Conservation (phyloP, 495 filamentous ascomycete genomes). For the Amorphotheca resinae region DNA sequence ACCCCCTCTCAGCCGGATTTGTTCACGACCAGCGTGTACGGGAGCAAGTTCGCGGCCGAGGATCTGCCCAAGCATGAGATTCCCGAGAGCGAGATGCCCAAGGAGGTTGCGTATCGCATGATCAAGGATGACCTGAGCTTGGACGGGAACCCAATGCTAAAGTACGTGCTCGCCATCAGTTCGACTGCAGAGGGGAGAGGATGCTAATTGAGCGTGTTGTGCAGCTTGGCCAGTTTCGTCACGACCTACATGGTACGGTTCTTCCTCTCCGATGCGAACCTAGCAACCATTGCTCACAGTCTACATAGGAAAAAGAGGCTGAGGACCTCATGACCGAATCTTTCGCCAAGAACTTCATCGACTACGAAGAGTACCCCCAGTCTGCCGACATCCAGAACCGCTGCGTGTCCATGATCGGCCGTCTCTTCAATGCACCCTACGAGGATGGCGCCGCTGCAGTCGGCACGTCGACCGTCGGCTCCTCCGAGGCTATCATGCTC, state of each 20-base stretch:
- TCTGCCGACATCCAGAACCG: constrained; percentile 84
- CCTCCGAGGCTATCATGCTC: constrained; percentile 85
- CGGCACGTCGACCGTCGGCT: constrained; percentile 77
- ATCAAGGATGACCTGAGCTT: constrained; percentile 88
- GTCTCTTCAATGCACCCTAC: constrained; percentile 64
- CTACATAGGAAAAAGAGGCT: constrained; percentile 57
- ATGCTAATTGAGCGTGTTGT: constrained; percentile 1
- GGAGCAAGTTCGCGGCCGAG: constrained; percentile 62
- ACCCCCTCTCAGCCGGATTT: constrained; percentile 34
- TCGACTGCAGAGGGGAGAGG: background rate
- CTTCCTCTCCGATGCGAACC: background rate
- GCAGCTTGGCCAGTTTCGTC: constrained; percentile 64
- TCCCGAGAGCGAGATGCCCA: constrained; percentile 83
- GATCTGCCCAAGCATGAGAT: constrained; percentile 74
- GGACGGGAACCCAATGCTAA: constrained; percentile 81
- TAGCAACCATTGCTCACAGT: background rate
- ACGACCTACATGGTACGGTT: constrained; percentile 69
- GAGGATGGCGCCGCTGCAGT: constrained; percentile 45
- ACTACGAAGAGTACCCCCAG: constrained; percentile 87
- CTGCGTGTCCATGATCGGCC: constrained; percentile 87
- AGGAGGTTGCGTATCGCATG: constrained; percentile 83
- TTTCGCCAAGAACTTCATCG: constrained; percentile 87
- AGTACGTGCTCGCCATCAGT: constrained; percentile 37
- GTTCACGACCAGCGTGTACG: constrained; percentile 71
- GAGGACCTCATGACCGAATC: constrained; percentile 84